Base-by-base conservation (phyloP, 2,329 filamentous ascomycete species). In the Xylariaceae sp. region DNA sequence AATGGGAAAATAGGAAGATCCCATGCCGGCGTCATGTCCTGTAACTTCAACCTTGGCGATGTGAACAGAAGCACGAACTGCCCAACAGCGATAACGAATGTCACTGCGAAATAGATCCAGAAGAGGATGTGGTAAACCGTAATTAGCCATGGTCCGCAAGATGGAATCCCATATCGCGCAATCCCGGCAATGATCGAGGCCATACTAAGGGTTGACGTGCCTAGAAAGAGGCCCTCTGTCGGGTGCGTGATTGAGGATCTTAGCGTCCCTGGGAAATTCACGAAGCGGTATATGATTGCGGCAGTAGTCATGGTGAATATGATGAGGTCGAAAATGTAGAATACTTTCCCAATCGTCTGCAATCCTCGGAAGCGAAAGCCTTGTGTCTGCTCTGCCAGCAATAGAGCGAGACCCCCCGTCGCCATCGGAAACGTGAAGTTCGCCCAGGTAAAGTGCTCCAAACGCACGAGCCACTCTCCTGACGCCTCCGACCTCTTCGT, bases 251-350 rank as follows among this genome's bases (percentile, higher is more conserved):
- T 67, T 0, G 78, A 79, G 41, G 67, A 68, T 16, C 70, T 72
- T 44, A 82, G 70, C 6, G 75, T 73, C 18, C 71, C 70, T 1
- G 73, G 73, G 57, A 74, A 75, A 35, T 74, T 69, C 37, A 70
- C 61, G 61, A 82, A 82, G 42, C 80, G 75, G 35, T 74, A 65
- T 8, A 73, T 62, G 37, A 76, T 68, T 27, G 65, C 64, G 1
- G 56, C 43, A 2, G 63, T 67, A 57, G 73, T 68, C 49, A 69
- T 51, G 3, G 62, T 40, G 66, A 81, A 81, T 49, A 78, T 66
- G 53, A 79, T 58, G 4, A 82, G 68, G 61, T 81, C 80, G 56
- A 81, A 61, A 30, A 81, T 67, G 64, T 77, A 82, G 57, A 82
- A 72, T 52, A 77, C 60, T 23, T 78, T 77, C 16, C 80, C 81